Evolutionary conservation across 225 moss, liverwort and hornwort genomes (phyloP).

Genomic region (Bryoerythrophyllum caledonicum): DNA sequence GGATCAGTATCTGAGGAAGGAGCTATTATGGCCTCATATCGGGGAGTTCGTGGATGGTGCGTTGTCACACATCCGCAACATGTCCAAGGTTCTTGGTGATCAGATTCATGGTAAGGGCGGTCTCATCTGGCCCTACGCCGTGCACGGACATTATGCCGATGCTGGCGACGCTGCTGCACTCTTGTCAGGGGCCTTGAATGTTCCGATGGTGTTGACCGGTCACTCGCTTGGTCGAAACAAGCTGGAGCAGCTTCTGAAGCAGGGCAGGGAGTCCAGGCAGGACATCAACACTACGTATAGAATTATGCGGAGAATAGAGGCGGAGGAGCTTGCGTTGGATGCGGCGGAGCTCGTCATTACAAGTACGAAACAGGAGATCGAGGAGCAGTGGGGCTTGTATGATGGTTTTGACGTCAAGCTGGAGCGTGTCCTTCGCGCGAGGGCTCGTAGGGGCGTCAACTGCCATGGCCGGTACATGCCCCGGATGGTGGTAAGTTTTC

Average conservation of each 20-base stretch:
- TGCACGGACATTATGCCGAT: slow-evolving; percentile 83
- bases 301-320: slow-evolving; percentile 80
- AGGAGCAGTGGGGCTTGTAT: slow-evolving; percentile 83
- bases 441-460: slow-evolving; percentile 60
- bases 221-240: slow-evolving; percentile 83
- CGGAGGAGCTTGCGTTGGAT: slow-evolving; percentile 77
- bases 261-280: slow-evolving; percentile 65
- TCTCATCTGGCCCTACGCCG: slow-evolving; percentile 64
- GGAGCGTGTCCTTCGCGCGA: slow-evolving; percentile 63
- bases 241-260: slow-evolving; percentile 80
- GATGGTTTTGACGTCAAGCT: slow-evolving; percentile 75
- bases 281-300: slow-evolving; percentile 70
- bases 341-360: slow-evolving; percentile 79
- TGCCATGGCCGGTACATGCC: slow-evolving; percentile 81
- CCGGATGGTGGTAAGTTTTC: slow-evolving; percentile 65
- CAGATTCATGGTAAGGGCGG: slow-evolving; percentile 57
- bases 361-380: slow-evolving; percentile 82
- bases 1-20: slow-evolving; percentile 74
- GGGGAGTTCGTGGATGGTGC: slow-evolving; percentile 80
- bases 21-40: slow-evolving; percentile 74
- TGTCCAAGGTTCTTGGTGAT: slow-evolving; percentile 78
- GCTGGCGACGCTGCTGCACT: slow-evolving; percentile 78
- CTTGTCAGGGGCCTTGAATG: slow-evolving; percentile 72
- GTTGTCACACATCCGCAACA: slow-evolving; percentile 65
- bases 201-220: slow-evolving; percentile 78